These are phyloP conservation scores for Geotrichum cucujoidarum DNA, from an alignment of 1,139 yeast species.

Conservation along the genomic window DNA sequence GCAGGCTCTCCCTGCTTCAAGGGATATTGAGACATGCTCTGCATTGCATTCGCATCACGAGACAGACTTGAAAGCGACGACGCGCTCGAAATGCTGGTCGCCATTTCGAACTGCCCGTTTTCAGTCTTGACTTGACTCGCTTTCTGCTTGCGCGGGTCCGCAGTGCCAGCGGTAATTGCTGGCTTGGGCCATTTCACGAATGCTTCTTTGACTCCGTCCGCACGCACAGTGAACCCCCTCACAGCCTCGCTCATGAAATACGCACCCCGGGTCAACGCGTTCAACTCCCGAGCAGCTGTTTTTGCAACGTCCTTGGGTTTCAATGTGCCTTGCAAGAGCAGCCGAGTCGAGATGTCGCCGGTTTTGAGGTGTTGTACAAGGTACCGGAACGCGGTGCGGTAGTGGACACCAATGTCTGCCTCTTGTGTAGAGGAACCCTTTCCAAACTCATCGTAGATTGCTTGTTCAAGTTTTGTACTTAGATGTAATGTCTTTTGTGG, in stretches of 20 bases:
- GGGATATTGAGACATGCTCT: too few relatives aligned
- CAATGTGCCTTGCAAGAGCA: background rate
- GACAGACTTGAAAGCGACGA: too few relatives aligned
- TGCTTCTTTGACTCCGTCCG: background rate
- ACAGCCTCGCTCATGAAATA: background rate
- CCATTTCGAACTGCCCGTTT: too few relatives aligned
- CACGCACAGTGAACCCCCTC: background rate
- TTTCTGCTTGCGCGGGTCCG: too few relatives aligned
- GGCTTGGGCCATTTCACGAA: background rate
- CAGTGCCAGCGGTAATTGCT: too few relatives aligned
- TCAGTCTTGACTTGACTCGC: too few relatives aligned
- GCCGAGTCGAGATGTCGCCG: background rate
- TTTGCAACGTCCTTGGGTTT: background rate
- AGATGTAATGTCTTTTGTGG: slow-evolving; percentile 22
- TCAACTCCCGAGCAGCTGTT: background rate
- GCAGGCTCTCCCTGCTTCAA: too few relatives aligned
- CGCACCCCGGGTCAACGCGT: background rate
- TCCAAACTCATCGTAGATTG: slow-evolving; percentile 37
- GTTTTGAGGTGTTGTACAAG: background rate
- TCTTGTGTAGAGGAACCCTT: background rate
- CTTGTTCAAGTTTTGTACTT: slow-evolving; percentile 41
- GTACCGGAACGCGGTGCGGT: background rate
- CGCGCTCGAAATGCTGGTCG: too few relatives aligned
- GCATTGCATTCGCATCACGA: too few relatives aligned
- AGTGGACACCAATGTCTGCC: background rate